These are phyloP conservation scores for Ceratobasidium sp. DNA, from an alignment of 1,284 basidiomycete genomes.

Conservation along the genomic window DNA sequence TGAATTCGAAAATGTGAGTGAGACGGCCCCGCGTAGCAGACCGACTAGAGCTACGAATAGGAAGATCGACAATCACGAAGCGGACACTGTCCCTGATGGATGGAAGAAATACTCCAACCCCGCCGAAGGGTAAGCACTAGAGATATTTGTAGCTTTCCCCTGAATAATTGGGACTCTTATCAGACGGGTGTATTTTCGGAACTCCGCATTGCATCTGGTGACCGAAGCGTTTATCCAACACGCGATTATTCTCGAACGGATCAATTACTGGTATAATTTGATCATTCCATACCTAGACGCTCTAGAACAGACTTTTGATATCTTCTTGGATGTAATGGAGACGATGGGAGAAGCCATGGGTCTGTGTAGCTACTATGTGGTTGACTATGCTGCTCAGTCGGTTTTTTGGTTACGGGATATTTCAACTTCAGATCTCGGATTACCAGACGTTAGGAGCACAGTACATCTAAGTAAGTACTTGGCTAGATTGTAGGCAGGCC, in stretches of 20 bases:
- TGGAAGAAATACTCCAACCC: conserved; percentile 16
- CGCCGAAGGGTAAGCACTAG: conserved; percentile 17
- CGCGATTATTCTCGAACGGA: neutral
- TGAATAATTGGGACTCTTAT: neutral
- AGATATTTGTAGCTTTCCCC: neutral
- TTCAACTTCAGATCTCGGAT: conserved; percentile 6
- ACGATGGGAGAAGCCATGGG: conserved; percentile 10
- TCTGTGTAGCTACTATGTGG: conserved; percentile 22
- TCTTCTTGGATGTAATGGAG: conserved; percentile 8
- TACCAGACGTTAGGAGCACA: neutral
- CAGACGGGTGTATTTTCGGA: conserved; percentile 25
- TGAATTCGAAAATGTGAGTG: neutral
- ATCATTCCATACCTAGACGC: neutral
- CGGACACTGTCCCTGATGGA: neutral
- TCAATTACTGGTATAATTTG: conserved; percentile 17
- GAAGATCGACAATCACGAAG: neutral
- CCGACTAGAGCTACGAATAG: no score
- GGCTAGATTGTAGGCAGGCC: neutral
- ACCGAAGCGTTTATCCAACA: conserved; percentile 13
- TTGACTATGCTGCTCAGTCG: conserved; percentile 6
- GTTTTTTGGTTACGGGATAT: conserved; percentile 37
- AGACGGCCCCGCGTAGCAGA: no score
- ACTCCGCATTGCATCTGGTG: neutral
- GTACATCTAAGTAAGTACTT: conserved; percentile 10
- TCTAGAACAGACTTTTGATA: conserved; percentile 3